A percentile compares a stretch with the other conserved stretches of the same genome.
phyloP scores from a whole-genome alignment of 257 asterid genomes.

The Nicotiana sylvestris region DNA sequence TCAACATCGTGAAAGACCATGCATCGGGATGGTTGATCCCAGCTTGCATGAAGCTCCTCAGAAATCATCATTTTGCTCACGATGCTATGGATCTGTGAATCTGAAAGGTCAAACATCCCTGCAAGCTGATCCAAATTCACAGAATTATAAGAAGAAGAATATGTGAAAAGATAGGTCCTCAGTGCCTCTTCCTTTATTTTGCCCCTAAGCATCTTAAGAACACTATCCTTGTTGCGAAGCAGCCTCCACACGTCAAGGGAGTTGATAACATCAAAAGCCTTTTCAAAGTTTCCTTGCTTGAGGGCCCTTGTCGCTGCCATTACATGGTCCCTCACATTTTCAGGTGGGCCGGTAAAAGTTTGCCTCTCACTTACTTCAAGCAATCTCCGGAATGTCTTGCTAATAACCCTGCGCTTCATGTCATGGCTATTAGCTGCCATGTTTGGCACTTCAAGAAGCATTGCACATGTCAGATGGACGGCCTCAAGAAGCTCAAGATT shows the following conservation, averaged over 20 bases:
- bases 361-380: constrained; percentile 85
- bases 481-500: constrained; percentile 97
- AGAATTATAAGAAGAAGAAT: constrained; percentile 65
- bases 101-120: constrained; percentile 75
- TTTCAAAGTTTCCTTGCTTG: constrained; percentile 71
- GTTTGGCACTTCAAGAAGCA: constrained; percentile 95
- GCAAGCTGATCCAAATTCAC: constrained; percentile 73
- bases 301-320: constrained; percentile 95
- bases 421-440: constrained; percentile 89
- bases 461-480: constrained; percentile 78
- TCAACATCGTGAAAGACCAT: constrained; percentile 76
- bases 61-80: constrained; percentile 85
- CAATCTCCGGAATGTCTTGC: constrained; percentile 79
- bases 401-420: constrained; percentile 69
- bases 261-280: constrained; percentile 57
- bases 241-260: constrained; percentile 88
- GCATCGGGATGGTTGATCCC: constrained; percentile 94
- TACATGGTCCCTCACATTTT: constrained; percentile 90
- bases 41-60: constrained; percentile 88
- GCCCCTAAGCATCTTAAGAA: constrained; percentile 65
- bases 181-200: constrained; percentile 91
- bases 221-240: constrained; percentile 57
- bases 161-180: constrained; percentile 79
- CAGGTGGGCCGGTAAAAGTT: constrained; percentile 90
- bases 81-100: constrained; percentile 55